Conservation (phyloP, 495 filamentous ascomycete genomes). For the Monascus purpureus region DNA sequence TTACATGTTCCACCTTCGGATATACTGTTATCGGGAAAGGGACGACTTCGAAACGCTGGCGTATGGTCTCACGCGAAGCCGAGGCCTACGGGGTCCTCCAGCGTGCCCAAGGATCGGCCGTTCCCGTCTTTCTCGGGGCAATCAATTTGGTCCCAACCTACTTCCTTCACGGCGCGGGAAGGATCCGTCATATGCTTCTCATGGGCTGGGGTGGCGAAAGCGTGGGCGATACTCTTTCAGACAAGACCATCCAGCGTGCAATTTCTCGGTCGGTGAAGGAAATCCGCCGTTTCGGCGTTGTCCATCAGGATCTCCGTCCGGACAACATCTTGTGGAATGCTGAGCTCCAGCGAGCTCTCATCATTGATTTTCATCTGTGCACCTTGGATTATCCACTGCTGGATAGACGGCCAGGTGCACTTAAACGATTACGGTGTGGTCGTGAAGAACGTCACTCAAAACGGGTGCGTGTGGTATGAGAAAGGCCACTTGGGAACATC, state of each 20-base stretch:
- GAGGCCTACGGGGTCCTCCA: conserved; percentile 24
- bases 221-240: neutral
- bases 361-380: too few relatives aligned
- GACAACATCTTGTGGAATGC: conserved; percentile 20
- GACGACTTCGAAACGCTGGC: conserved; percentile 15
- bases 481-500: neutral
- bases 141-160: conserved; percentile 26
- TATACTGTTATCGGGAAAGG: conserved; percentile 31
- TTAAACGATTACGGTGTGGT: conserved; percentile 1
- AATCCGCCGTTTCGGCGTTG: conserved; percentile 8
- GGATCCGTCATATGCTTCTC: conserved; percentile 33
- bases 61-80: conserved; percentile 27
- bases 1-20: conserved; percentile 15
- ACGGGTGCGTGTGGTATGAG: conserved; percentile 1
- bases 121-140: conserved; percentile 30
- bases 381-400: conserved; percentile 3
- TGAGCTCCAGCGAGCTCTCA: conserved; percentile 17
- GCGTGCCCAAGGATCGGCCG: conserved; percentile 20
- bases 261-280: conserved; percentile 9
- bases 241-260: conserved; percentile 1
- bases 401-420: conserved; percentile 1
- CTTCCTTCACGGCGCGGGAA: conserved; percentile 22
- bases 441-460: conserved; percentile 1
- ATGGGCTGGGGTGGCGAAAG: conserved; percentile 30
- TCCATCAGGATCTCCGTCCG: conserved; percentile 10